These are phyloP conservation scores for Astrocystis sublimbata DNA, from an alignment of 495 filamentous ascomycete genomes.

Conservation along the genomic window DNA sequence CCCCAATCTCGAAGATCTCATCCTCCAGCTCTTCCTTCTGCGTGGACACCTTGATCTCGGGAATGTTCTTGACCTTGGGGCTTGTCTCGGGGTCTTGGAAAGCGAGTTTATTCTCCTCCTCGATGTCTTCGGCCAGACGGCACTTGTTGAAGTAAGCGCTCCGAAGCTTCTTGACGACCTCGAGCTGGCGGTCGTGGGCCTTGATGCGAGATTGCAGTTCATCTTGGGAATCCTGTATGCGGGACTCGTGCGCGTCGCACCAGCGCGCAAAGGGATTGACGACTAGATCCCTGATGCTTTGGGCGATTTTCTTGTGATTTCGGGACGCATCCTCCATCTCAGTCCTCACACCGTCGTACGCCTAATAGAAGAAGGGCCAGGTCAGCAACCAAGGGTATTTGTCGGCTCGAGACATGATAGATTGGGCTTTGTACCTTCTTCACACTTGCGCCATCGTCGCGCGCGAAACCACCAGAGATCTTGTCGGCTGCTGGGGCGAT, in stretches of 20 bases:
- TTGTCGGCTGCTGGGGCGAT: conserved; percentile 83
- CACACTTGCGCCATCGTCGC: conserved; percentile 95
- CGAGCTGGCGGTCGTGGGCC: conserved; percentile 87
- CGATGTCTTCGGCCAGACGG: conserved; percentile 89
- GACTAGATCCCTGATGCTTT: conserved; percentile 93
- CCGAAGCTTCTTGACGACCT: conserved; percentile 84
- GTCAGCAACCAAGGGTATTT: conserved; percentile 20
- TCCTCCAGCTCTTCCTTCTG: conserved; percentile 58
- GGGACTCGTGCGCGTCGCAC: conserved; percentile 90
- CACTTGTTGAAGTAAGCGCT: conserved; percentile 99
- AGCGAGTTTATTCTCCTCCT: conserved; percentile 97
- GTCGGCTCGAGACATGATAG: conserved; percentile 5
- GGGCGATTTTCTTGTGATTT: conserved; percentile 91
- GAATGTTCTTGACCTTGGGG: conserved; percentile 51
- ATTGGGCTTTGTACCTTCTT: conserved; percentile 79
- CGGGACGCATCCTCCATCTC: conserved; percentile 93
- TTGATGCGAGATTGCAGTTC: conserved; percentile 88
- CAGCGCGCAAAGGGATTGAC: conserved; percentile 90
- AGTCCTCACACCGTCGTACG: conserved; percentile 89
- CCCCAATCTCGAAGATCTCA: conserved; percentile 87
- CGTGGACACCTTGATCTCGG: conserved; percentile 57
- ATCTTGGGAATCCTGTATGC: conserved; percentile 90
- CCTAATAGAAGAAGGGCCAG: conserved; percentile 50
- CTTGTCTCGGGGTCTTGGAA: conserved; percentile 77
- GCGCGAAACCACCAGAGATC: conserved; percentile 79